These are phyloP conservation scores for Boletus speciosus DNA, from an alignment of 768 basidiomycete species.

Conservation along the genomic window DNA sequence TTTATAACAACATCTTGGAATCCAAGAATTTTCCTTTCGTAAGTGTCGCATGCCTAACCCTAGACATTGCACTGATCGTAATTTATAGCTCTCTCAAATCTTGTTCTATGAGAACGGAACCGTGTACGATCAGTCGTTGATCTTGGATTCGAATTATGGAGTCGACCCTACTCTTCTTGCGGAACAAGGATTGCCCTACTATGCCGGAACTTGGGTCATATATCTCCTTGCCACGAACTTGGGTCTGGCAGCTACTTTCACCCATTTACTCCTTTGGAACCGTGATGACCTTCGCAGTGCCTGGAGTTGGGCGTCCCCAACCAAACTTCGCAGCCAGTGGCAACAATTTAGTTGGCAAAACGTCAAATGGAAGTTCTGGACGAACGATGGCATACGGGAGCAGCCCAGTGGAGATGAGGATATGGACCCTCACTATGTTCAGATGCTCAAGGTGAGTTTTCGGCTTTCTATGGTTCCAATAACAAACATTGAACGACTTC, in stretches of 20 bases:
- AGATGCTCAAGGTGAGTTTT: conserved; percentile 42
- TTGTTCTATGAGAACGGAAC: conserved; percentile 53
- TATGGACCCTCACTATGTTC: conserved; percentile 52
- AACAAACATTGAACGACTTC: not conserved
- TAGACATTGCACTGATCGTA: not conserved
- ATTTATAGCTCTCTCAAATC: conserved; percentile 41
- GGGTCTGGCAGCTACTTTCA: conserved; percentile 46
- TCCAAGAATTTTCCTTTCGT: conserved; percentile 60
- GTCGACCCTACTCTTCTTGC: conserved; percentile 49
- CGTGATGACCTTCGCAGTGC: conserved; percentile 44
- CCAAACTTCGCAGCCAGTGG: conserved; percentile 26
- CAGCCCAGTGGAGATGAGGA: conserved; percentile 37
- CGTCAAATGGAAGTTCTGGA: conserved; percentile 41
- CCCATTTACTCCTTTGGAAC: conserved; percentile 53
- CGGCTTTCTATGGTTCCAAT: conserved; percentile 13
- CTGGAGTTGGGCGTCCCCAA: conserved; percentile 45
- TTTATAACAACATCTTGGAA: conserved; percentile 52
- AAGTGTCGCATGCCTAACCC: conserved; percentile 24
- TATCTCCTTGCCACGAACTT: conserved; percentile 16
- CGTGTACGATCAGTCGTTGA: conserved; percentile 47
- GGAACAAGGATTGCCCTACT: conserved; percentile 36
- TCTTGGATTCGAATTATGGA: conserved; percentile 50
- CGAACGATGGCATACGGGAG: conserved; percentile 13
- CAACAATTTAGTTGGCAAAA: conserved; percentile 20
- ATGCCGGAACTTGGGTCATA: conserved; percentile 25